Conservation (phyloP, 225 moss, liverwort and hornwort genomes). For the Asterella californica region DNA sequence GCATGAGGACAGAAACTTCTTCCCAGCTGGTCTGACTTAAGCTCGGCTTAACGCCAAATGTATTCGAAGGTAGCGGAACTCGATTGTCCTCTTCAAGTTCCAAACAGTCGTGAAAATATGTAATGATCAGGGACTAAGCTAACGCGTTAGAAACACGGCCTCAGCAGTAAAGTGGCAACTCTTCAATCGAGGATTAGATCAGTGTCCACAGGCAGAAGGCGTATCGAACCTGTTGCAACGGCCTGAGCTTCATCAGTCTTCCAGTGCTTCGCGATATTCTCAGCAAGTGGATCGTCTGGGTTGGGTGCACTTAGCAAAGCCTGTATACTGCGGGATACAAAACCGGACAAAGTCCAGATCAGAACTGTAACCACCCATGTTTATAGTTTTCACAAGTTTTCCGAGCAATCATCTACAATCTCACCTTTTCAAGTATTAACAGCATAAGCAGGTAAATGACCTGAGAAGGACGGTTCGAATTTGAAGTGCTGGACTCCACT, state of each 20-base stretch:
- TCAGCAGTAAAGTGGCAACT: neutral
- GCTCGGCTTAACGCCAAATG: too few species aligned
- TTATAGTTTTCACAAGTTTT: neutral
- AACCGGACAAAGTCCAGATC: neutral
- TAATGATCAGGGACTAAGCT: neutral
- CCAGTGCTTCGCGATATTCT: constrained; percentile 98
- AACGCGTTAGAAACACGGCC: too few species aligned
- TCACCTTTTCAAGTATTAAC: neutral
- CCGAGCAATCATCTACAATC: neutral
- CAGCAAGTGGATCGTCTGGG: constrained; percentile 94
- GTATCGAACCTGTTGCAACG: constrained; percentile 70
- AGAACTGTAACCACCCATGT: neutral
- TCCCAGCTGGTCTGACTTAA: too few species aligned
- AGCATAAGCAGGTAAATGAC: constrained; percentile 26
- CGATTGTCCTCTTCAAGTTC: neutral
- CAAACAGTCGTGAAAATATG: neutral
- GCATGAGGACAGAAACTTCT: too few species aligned
- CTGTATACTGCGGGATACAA: constrained; percentile 68
- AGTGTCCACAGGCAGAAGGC: neutral
- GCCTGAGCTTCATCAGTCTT: constrained; percentile 90
- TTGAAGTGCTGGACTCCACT: constrained; percentile 98
- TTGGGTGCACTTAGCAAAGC: constrained; percentile 96
- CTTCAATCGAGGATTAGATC: neutral
- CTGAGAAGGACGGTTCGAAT: constrained; percentile 94
- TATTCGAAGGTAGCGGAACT: too few species aligned